phyloP scores from a whole-genome alignment of 2,329 filamentous ascomycete genomes.

The Metarhizium humberi region DNA sequence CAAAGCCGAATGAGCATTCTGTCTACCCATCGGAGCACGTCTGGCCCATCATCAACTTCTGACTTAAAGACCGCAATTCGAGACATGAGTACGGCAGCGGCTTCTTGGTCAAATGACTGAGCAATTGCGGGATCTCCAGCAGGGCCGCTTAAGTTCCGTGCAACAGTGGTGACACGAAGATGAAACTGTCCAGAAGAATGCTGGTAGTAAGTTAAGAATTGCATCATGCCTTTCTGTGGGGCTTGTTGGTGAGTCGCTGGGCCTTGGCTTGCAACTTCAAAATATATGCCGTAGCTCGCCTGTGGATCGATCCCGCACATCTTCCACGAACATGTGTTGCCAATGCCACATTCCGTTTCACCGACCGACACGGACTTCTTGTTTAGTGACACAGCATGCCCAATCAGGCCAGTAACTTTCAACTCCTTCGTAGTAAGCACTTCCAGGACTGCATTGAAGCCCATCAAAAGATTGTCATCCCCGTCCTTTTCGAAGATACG shows the following conservation, averaged over 20 bases:
- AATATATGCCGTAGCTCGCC: constrained; percentile 92
- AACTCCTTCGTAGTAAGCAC: constrained; percentile 96
- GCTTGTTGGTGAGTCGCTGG: constrained; percentile 79
- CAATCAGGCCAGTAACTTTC: constrained; percentile 95
- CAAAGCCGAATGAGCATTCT: constrained; percentile 96
- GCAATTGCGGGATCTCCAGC: constrained; percentile 91
- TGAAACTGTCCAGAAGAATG: constrained; percentile 96
- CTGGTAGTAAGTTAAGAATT: constrained; percentile 98
- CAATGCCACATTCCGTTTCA: constrained; percentile 96
- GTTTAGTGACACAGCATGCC: constrained; percentile 91
- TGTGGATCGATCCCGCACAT: constrained; percentile 97
- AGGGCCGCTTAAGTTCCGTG: constrained; percentile 82
- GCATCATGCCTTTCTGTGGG: constrained; percentile 89
- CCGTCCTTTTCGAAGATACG: constrained; percentile 95
- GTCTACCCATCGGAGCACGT: constrained; percentile 96
- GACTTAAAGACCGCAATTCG: constrained; percentile 98
- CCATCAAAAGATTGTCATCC: constrained; percentile 92
- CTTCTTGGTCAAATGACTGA: constrained; percentile 97
- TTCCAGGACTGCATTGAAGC: constrained; percentile 93
- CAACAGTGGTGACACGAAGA: constrained; percentile 88
- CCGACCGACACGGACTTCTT: constrained; percentile 97
- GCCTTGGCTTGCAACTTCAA: constrained; percentile 92
- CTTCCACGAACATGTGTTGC: constrained; percentile 98
- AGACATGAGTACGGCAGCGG: constrained; percentile 96
- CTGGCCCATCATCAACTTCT: constrained; percentile 96